Percentiles rank a stretch among this genome's conserved stretches.
Evolutionary conservation across 345 rosid species (phyloP).

Genomic region (Mangifera indica): DNA sequence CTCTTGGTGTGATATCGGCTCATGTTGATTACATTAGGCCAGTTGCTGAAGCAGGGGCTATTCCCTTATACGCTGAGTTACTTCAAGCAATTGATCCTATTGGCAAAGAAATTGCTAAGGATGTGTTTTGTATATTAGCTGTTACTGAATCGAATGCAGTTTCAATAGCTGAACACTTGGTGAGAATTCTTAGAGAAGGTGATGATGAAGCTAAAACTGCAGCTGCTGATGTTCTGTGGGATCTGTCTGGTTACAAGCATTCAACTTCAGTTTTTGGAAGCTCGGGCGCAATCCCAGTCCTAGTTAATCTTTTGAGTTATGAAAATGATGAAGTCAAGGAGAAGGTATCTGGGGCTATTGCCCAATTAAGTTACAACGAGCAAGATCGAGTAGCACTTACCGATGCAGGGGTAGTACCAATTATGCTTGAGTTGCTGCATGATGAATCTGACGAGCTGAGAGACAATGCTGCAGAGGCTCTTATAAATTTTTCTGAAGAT

Average conservation of each 20-base stretch:
- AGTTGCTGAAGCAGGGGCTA: slow-evolving; percentile 54
- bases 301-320: slow-evolving; percentile 45
- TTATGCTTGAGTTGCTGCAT: slow-evolving; percentile 41
- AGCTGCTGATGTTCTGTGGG: slow-evolving; percentile 63
- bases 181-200: slow-evolving; percentile 61
- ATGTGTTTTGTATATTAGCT: slow-evolving; percentile 56
- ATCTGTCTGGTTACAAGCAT: slow-evolving; percentile 50
- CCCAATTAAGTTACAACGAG: slow-evolving; percentile 51
- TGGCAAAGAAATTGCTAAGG: slow-evolving; percentile 63
- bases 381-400: slow-evolving; percentile 42
- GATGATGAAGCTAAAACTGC: slow-evolving; percentile 45
- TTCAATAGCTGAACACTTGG: slow-evolving; percentile 47
- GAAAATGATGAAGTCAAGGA: slow-evolving; percentile 45
- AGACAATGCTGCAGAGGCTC: slow-evolving; percentile 53
- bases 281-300: slow-evolving; percentile 54
- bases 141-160: slow-evolving; percentile 54
- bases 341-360: slow-evolving; percentile 46
- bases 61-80: slow-evolving; percentile 61
- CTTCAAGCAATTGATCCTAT: slow-evolving; percentile 43
- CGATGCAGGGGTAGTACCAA: slow-evolving; percentile 39
- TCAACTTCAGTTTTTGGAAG: slow-evolving; percentile 47
- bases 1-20: slow-evolving; percentile 53
- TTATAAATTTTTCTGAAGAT: slow-evolving; percentile 48
- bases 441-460: slow-evolving; percentile 49
- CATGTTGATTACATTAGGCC: slow-evolving; percentile 47